These are phyloP conservation scores for Microascus cirrosus DNA, from an alignment of 2,329 filamentous ascomycete genomes.

Conservation along the genomic window DNA sequence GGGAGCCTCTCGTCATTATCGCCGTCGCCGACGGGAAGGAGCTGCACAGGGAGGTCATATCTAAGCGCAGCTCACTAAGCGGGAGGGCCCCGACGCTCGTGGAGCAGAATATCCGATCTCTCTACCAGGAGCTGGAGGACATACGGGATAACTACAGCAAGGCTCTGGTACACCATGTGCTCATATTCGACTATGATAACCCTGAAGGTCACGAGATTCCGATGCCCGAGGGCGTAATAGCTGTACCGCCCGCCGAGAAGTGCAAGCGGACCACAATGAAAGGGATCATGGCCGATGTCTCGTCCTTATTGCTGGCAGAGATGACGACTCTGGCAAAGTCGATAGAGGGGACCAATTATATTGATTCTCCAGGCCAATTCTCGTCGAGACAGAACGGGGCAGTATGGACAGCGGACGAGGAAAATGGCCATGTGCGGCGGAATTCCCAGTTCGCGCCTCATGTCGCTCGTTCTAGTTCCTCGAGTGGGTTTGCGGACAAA, in stretches of 20 bases:
- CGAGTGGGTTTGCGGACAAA: conserved; percentile 26
- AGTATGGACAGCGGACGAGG: conserved; percentile 28
- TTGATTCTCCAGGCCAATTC: conserved; percentile 60
- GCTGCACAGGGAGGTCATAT: conserved; percentile 41
- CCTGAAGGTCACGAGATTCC: conserved; percentile 35
- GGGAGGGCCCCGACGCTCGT: conserved; percentile 33
- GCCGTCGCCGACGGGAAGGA: conserved; percentile 76
- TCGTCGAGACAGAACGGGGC: conserved; percentile 20
- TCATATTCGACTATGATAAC: conserved; percentile 65
- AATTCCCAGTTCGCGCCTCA: conserved; percentile 44
- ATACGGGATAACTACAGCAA: conserved; percentile 64
- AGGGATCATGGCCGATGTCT: conserved; percentile 70
- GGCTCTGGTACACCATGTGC: conserved; percentile 64
- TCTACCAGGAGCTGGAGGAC: conserved; percentile 59
- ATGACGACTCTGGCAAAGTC: conserved; percentile 64
- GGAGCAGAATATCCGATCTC: conserved; percentile 45
- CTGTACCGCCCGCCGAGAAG: conserved; percentile 56
- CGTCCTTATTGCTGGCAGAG: conserved; percentile 61
- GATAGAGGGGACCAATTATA: conserved; percentile 59
- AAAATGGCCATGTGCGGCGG: conserved; percentile 29
- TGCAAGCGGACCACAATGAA: conserved; percentile 72
- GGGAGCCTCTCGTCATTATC: conserved; percentile 73
- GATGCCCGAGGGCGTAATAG: conserved; percentile 56
- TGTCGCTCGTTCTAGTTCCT: conserved; percentile 40
- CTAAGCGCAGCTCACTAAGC: conserved; percentile 40